phyloP scores from a whole-genome alignment of 371 early-diverging fungal genomes.

The Saksenaea oblongispora region DNA sequence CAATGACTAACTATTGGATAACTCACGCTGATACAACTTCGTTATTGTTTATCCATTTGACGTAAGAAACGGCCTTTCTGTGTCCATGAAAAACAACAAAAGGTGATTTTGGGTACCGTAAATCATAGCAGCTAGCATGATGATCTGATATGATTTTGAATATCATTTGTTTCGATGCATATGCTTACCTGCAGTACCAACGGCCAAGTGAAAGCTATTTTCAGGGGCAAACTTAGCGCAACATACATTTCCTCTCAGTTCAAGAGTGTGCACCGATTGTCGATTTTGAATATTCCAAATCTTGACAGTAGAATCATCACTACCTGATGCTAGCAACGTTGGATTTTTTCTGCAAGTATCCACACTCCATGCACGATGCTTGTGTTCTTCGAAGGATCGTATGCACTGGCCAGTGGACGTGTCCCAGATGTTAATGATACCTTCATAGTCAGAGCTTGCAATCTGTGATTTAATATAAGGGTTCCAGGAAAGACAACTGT shows the following conservation, averaged over 20 bases:
- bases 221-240: slow-evolving; percentile 90
- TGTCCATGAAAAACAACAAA: slow-evolving; percentile 79
- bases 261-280: slow-evolving; percentile 74
- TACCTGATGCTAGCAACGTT: slow-evolving; percentile 78
- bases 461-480: slow-evolving; percentile 79
- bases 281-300: slow-evolving; percentile 81
- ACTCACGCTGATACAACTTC: slow-evolving; percentile 78
- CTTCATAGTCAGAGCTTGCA: slow-evolving; percentile 89
- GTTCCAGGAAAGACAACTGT: slow-evolving; percentile 89
- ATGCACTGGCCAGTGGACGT: slow-evolving; percentile 62
- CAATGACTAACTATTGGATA: background rate
- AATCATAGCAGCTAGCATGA: slow-evolving; percentile 84
- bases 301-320: slow-evolving; percentile 90
- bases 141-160: slow-evolving; percentile 64
- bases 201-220: slow-evolving; percentile 70
- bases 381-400: slow-evolving; percentile 79
- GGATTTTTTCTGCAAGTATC: slow-evolving; percentile 82
- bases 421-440: slow-evolving; percentile 87
- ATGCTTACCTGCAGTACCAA: slow-evolving; percentile 80
- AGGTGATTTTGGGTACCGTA: slow-evolving; percentile 70
- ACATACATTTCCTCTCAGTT: slow-evolving; percentile 86
- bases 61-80: slow-evolving; percentile 90
- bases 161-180: background rate
- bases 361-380: slow-evolving; percentile 88
- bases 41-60: slow-evolving; percentile 72